Evolutionary conservation across 2,329 filamentous ascomycete species (phyloP).

Genomic region (Beauveria brongniartii): DNA sequence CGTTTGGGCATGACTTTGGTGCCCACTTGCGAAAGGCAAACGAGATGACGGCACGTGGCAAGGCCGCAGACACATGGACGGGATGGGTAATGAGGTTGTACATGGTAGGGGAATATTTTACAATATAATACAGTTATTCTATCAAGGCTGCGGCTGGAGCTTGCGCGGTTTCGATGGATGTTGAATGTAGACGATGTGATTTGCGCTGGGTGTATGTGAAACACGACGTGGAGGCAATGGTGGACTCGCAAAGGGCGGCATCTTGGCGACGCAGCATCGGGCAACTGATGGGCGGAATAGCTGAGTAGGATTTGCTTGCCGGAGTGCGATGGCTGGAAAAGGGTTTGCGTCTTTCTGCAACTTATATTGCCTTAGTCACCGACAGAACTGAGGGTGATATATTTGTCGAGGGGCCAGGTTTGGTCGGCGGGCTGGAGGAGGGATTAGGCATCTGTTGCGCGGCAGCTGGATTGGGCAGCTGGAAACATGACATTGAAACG

Average conservation of each 20-base stretch:
- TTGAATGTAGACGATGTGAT: background rate
- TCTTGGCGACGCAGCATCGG: background rate
- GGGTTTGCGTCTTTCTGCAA: too few species aligned
- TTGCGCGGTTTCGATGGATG: background rate
- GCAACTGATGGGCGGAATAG: background rate
- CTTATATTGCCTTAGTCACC: too few species aligned
- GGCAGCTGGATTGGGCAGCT: too few species aligned
- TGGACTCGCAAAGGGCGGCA: background rate
- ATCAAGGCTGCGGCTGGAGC: background rate
- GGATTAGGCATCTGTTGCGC: too few species aligned
- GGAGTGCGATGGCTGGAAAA: too few species aligned
- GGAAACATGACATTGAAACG: too few species aligned
- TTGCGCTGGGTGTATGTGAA: constrained; percentile 2
- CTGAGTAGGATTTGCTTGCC: background rate
- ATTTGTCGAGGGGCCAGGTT: too few species aligned
- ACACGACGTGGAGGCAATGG: background rate
- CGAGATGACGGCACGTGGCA: background rate
- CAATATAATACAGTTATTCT: background rate
- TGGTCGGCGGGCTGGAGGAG: too few species aligned
- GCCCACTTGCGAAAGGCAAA: background rate
- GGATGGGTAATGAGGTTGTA: constrained; percentile 3
- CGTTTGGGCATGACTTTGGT: background rate
- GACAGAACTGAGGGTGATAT: too few species aligned
- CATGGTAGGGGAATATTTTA: background rate
- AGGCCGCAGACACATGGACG: background rate